phyloP scores from a whole-genome alignment of 116 monocot species.

The Papilionanthe hybrid region DNA sequence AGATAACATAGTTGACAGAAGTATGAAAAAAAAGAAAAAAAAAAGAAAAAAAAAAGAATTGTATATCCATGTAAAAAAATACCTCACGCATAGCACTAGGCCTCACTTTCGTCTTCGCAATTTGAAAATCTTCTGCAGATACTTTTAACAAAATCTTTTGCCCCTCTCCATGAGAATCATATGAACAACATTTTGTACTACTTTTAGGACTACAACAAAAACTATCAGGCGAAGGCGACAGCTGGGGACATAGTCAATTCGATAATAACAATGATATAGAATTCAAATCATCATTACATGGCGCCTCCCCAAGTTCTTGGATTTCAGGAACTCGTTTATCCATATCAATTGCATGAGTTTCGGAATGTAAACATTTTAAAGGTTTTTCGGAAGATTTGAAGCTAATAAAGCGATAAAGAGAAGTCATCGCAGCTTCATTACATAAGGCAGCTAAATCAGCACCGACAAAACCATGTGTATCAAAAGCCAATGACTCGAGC shows the following conservation, averaged over 20 bases:
- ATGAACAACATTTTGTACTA: neutral
- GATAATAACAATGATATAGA: constrained; percentile 52
- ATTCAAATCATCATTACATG: constrained; percentile 19
- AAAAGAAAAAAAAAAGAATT: neutral
- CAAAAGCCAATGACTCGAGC: constrained; percentile 53
- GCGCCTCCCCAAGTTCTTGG: constrained; percentile 3
- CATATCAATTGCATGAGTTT: neutral
- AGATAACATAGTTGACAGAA: neutral
- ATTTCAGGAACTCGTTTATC: neutral
- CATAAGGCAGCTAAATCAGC: constrained; percentile 94
- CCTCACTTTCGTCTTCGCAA: constrained; percentile 83
- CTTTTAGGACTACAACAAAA: neutral
- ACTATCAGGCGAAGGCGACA: neutral
- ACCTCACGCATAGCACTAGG: constrained; percentile 99
- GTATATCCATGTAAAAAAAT: neutral
- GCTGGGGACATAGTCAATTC: constrained; percentile 38
- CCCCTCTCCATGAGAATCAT: neutral
- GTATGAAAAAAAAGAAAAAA: neutral
- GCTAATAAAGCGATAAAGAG: constrained; percentile 56
- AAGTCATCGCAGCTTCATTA: constrained; percentile 81
- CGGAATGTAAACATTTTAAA: neutral
- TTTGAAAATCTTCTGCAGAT: constrained; percentile 64
- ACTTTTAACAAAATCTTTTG: constrained; percentile 37
- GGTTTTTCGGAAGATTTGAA: constrained; percentile 11
- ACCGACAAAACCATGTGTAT: constrained; percentile 98